Evolutionary conservation across 176 grass and related monocot genomes (phyloP), one percentile per base, ranked within the genome.

Genomic region (Rhipidocladum racemiflorum): DNA sequence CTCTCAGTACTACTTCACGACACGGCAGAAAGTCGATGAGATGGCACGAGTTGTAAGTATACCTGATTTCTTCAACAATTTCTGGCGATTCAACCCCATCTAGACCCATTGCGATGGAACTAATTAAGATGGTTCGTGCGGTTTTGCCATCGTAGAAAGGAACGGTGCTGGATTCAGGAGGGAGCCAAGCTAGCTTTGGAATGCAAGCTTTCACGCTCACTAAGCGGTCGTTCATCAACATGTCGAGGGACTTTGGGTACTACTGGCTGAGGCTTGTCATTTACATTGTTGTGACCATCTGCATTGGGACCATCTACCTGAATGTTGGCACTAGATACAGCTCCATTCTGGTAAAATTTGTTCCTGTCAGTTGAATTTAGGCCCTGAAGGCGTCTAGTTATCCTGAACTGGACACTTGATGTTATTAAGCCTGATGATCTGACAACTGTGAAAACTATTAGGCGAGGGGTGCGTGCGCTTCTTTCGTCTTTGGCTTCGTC

Each of bases 261-360:
- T 99, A 99, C 89, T 99, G 96, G 96, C 65, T 99, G 84, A 93
- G 96, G 83, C 91, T 99, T 50, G 75, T 93, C 57, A 99, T 99
- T 49, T 99, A 99, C 80, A 81, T 99, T 78, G 76, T 99, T 29
- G 96, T 99, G 65, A 93, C 93, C 40, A n/a, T 99, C 29, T 99
- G 96, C 73, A 99, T 99, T n/a, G 96, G 96, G 35, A 93, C 91
- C 3, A 99, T 99, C 42, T 99, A 99, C 85, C 77, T 93, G 45
- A 93, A 99, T 63, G 96, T 99, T 27, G 96, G 96, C 61, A 99
- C 96, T 3, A 66, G 91, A 61, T 95, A 95, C 76, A 99, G 46
- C 85, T 90, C 96, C 66, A 99, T 99, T 76, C 87, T 95, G 92
- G 96, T 99, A 87, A 79, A 74, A 18, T 68, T 45, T 66, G 28